These are phyloP conservation scores for Macrophomina phaseolina DNA, from an alignment of 2,329 filamentous ascomycete genomes.

Conservation along the genomic window DNA sequence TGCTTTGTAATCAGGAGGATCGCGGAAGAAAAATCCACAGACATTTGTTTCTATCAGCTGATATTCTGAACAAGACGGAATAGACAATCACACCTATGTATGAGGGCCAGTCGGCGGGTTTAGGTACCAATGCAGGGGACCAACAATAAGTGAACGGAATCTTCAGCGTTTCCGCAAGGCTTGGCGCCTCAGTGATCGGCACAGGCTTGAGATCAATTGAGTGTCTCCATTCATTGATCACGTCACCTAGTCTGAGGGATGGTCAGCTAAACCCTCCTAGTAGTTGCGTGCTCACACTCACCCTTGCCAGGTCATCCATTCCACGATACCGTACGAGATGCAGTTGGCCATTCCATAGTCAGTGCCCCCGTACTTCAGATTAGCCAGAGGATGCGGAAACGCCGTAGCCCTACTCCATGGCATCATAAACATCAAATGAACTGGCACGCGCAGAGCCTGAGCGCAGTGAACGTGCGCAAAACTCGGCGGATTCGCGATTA, in stretches of 20 bases:
- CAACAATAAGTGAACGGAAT: constrained; percentile 55
- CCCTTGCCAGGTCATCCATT: constrained; percentile 59
- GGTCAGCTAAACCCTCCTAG: not conserved
- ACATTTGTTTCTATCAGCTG: constrained; percentile 36
- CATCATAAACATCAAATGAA: constrained; percentile 48
- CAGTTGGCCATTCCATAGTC: constrained; percentile 49
- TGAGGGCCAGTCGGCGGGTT: constrained; percentile 48
- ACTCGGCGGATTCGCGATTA: constrained; percentile 78
- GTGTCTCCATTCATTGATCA: constrained; percentile 52
- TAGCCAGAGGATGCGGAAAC: constrained; percentile 59
- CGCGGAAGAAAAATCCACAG: constrained; percentile 55
- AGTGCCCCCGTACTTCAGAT: constrained; percentile 46
- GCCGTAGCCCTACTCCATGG: constrained; percentile 54
- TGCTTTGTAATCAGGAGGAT: constrained; percentile 45
- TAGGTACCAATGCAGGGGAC: constrained; percentile 50
- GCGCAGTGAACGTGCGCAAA: constrained; percentile 64
- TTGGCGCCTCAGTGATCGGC: constrained; percentile 44
- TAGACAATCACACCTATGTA: constrained; percentile 42
- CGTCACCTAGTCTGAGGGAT: constrained; percentile 44
- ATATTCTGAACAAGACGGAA: constrained; percentile 30
- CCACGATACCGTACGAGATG: constrained; percentile 55
- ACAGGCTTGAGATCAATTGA: constrained; percentile 50
- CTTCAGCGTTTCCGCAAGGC: constrained; percentile 43
- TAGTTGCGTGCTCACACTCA: constrained; percentile 29
- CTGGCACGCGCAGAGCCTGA: constrained; percentile 42